Conservation (phyloP, 495 filamentous ascomycete species). For the Podospora pseudopauciseta region DNA sequence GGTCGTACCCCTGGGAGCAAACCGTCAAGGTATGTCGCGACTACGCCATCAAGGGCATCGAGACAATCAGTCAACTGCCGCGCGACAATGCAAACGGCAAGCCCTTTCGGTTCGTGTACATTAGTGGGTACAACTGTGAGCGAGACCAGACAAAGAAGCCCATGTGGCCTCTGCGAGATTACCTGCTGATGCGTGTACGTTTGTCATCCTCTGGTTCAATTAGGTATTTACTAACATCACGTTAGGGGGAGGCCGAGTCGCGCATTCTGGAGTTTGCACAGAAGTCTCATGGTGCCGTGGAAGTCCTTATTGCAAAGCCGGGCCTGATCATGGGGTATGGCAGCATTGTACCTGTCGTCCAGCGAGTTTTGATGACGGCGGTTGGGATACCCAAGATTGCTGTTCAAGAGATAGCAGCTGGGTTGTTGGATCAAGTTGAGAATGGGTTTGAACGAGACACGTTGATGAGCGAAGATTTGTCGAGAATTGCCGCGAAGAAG, state of each 20-base stretch:
- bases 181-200: constrained; percentile 36
- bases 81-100: background rate
- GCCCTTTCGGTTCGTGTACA: constrained; percentile 48
- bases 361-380: constrained; percentile 10
- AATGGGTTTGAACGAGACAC: constrained; percentile 50
- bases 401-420: constrained; percentile 40
- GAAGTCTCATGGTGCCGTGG: constrained; percentile 27
- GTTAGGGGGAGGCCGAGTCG: constrained; percentile 39
- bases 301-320: constrained; percentile 41
- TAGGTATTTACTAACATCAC: background rate
- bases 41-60: constrained; percentile 40
- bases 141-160: constrained; percentile 41
- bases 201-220: background rate
- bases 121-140: constrained; percentile 39
- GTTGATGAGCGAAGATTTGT: constrained; percentile 44
- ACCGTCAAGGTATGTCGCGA: constrained; percentile 42
- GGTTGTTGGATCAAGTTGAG: constrained; percentile 41
- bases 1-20: constrained; percentile 33
- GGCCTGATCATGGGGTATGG: constrained; percentile 36
- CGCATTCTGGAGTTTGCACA: constrained; percentile 39
- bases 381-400: constrained; percentile 37
- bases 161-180: constrained; percentile 32
- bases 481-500: constrained; percentile 25
- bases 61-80: constrained; percentile 33
- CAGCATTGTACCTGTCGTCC: background rate